These are phyloP conservation scores for Penicillium sp. DNA, from an alignment of 2,329 filamentous ascomycete genomes.

Conservation along the genomic window DNA sequence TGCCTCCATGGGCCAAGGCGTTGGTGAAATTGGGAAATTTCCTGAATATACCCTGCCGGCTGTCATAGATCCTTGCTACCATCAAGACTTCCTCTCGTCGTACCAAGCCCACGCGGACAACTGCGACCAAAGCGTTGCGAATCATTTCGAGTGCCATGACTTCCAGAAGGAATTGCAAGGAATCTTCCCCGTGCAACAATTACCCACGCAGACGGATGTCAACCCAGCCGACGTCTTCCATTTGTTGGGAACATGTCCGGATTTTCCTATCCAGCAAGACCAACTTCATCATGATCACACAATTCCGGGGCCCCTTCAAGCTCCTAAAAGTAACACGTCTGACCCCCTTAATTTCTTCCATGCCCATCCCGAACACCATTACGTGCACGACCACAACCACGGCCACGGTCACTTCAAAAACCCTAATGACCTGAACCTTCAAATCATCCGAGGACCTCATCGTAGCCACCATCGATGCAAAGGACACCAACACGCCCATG, in stretches of 20 bases:
- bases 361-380: constrained; percentile 29
- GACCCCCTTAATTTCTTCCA: constrained; percentile 31
- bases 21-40: constrained; percentile 22
- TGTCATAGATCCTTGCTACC: constrained; percentile 19
- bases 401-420: constrained; percentile 28
- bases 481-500: constrained; percentile 32
- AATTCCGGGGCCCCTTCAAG: constrained; percentile 15
- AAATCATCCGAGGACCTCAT: constrained; percentile 28
- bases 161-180: constrained; percentile 31
- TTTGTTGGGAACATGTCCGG: constrained; percentile 36
- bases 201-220: constrained; percentile 30
- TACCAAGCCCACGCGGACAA: constrained; percentile 24
- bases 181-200: constrained; percentile 21
- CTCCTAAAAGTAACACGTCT: constrained; percentile 23
- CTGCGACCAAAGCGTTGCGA: constrained; percentile 24
- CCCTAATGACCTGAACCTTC: constrained; percentile 23
- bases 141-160: constrained; percentile 32
- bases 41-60: constrained; percentile 18
- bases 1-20: constrained; percentile 16
- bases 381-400: constrained; percentile 26
- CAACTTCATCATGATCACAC: constrained; percentile 23
- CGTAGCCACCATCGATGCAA: constrained; percentile 37
- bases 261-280: constrained; percentile 28
- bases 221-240: constrained; percentile 39
- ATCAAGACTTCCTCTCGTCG: constrained; percentile 25